Evolutionary conservation across 305 asterid species (phyloP).

Genomic region (Fraxinus xanthoxyloides): DNA sequence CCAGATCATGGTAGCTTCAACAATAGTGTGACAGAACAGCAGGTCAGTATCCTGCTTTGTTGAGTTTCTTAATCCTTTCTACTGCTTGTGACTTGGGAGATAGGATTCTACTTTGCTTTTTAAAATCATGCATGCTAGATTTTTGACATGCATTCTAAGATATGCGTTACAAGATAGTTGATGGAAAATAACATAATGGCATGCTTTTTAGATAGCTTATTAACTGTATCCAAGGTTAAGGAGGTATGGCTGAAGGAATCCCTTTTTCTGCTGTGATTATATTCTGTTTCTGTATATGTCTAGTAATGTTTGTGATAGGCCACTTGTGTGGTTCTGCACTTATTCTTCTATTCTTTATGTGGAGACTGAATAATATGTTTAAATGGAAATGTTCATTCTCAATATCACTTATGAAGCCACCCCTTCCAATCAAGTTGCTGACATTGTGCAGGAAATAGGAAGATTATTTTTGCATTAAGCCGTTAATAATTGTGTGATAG

Average conservation of each 20-base stretch:
- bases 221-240: background rate
- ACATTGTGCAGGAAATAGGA: slow-evolving; percentile 3
- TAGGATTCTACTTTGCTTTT: slow-evolving; percentile 10
- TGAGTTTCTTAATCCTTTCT: slow-evolving; percentile 1
- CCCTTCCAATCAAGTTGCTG: slow-evolving; percentile 5
- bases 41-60: slow-evolving; percentile 41
- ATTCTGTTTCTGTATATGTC: background rate
- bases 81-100: background rate
- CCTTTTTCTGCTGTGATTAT: background rate
- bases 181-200: background rate
- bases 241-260: slow-evolving; percentile 1
- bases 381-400: background rate
- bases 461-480: background rate
- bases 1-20: slow-evolving; percentile 76
- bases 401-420: background rate
- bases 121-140: slow-evolving; percentile 1
- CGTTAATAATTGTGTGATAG: background rate
- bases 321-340: background rate
- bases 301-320: slow-evolving; percentile 11
- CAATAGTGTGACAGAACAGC: slow-evolving; percentile 71
- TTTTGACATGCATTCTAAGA: slow-evolving; percentile 10
- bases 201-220: slow-evolving; percentile 1
- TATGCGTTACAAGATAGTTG: background rate
- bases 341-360: slow-evolving; percentile 5
- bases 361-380: background rate